Conservation (phyloP, 1,284 basidiomycete species). For the Neotropicomus parvogracilis region DNA sequence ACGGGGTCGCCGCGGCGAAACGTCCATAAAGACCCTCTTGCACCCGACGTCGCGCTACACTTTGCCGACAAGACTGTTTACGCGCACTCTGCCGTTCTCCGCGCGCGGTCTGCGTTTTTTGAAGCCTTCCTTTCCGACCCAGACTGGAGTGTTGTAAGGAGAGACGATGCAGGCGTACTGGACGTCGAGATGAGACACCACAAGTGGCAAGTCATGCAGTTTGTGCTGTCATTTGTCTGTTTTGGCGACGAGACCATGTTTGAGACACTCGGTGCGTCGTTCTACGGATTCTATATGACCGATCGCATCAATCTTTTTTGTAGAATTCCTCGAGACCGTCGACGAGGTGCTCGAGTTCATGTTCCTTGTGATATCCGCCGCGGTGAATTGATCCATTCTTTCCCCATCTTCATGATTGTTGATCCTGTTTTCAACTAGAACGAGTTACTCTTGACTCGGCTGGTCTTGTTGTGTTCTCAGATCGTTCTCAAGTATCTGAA, state of each 20-base stretch:
- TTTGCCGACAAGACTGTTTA: constrained; percentile 68
- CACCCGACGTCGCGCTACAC: constrained; percentile 73
- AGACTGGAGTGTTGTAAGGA: constrained; percentile 74
- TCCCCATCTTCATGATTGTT: neutral
- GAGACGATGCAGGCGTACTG: constrained; percentile 55
- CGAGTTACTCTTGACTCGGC: constrained; percentile 83
- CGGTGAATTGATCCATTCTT: constrained; percentile 47
- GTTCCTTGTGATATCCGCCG: constrained; percentile 83
- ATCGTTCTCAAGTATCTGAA: constrained; percentile 71
- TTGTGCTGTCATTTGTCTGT: constrained; percentile 79
- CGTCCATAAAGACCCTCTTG: constrained; percentile 27
- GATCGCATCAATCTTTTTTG: neutral
- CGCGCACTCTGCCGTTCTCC: constrained; percentile 74
- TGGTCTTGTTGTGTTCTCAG: constrained; percentile 80
- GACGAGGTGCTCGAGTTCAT: constrained; percentile 86
- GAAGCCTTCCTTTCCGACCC: constrained; percentile 80
- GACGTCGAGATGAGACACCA: constrained; percentile 73
- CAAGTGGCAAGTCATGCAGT: constrained; percentile 71
- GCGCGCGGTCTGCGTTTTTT: constrained; percentile 85
- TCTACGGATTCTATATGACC: constrained; percentile 1
- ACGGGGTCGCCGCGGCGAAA: constrained; percentile 8
- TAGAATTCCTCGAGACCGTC: constrained; percentile 62
- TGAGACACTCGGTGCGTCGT: constrained; percentile 58
- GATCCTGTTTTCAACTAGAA: constrained; percentile 51
- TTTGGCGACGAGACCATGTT: constrained; percentile 81